These are phyloP conservation scores for Epichloe baconii DNA, from an alignment of 2,329 filamentous ascomycete genomes.

Conservation along the genomic window DNA sequence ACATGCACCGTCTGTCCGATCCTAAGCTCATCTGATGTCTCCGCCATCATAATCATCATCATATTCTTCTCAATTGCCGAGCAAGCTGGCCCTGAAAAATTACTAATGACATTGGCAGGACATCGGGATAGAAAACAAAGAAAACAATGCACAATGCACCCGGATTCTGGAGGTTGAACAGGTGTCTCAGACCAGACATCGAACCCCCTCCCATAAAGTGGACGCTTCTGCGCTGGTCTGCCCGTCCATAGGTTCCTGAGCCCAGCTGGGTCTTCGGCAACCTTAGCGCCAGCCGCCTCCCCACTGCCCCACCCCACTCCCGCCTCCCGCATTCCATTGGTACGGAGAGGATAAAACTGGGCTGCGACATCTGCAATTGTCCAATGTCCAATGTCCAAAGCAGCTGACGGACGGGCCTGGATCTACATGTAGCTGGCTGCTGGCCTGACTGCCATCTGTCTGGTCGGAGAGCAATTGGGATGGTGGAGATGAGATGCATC, in stretches of 20 bases:
- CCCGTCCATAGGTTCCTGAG: too few species aligned
- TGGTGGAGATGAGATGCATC: constrained; percentile 9
- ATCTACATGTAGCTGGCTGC: too few species aligned
- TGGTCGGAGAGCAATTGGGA: background rate
- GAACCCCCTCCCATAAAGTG: background rate
- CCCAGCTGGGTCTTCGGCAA: too few species aligned
- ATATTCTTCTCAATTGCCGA: too few species aligned
- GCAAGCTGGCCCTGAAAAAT: too few species aligned
- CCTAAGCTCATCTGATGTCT: too few species aligned
- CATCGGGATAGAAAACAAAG: too few species aligned
- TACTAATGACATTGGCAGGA: too few species aligned
- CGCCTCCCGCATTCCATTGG: constrained; percentile 6
- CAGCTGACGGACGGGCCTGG: background rate
- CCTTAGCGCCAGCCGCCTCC: background rate
- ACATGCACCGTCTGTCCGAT: too few species aligned
- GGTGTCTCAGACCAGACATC: too few species aligned
- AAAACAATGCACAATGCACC: background rate
- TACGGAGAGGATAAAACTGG: background rate
- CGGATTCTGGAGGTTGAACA: background rate
- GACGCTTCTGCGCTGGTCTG: background rate
- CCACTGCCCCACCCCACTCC: background rate
- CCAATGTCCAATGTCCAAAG: background rate
- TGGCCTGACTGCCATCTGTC: too few species aligned
- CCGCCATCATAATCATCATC: too few species aligned
- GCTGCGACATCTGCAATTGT: background rate